Base-by-base conservation (phyloP, 345 rosid species). In the Iberis pinnata region DNA sequence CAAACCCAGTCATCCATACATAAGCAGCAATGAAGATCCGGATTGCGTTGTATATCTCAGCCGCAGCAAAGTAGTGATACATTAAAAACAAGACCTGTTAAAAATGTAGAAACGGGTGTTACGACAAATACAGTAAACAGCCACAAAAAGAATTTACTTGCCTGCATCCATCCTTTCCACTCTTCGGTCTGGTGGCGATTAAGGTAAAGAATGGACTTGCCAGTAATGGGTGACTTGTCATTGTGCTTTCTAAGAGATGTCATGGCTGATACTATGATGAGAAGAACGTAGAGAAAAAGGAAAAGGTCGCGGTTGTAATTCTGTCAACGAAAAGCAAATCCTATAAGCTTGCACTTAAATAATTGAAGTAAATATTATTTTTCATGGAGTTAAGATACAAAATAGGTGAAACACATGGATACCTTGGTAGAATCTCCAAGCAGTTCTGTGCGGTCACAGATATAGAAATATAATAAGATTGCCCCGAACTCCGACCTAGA, bases 101-200 rank as follows among this genome's bases (percentile, higher is more conserved):
- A 17, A 60, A n/a, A n/a, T n/a, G n/a, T n/a, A n/a, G n/a, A n/a
- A n/a, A n/a, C n/a, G 25, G 25, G 25, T 2, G 6, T 3, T 2
- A 22, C 6, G 25, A 22, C 6, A 39, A 51, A 12, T 29, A 14
- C 6, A 44, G 44, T 0, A 2, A 26, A 22, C 5, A 53, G 1
- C 4, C 22, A 53, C 39, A 22, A 16, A 15, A 56, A 59, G 37
- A 56, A 80, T n/a, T n/a, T n/a, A n/a, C n/a, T n/a, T n/a, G n/a
- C 98, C 98, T 92, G 98, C 98, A 92, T 92, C 93, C 95, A 92
- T 64, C 98, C 98, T 69, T 83, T 92, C 98, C 98, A 92, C 66
- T 92, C 97, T 72, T 89, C 97, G 61, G 97, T 89, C 64, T 89
- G 94, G 72, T 89, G 90, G 54, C 96, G 80, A 68, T 80, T 88